phyloP scores from a whole-genome alignment of 2,329 filamentous ascomycete genomes.

The Phoma sp. region DNA sequence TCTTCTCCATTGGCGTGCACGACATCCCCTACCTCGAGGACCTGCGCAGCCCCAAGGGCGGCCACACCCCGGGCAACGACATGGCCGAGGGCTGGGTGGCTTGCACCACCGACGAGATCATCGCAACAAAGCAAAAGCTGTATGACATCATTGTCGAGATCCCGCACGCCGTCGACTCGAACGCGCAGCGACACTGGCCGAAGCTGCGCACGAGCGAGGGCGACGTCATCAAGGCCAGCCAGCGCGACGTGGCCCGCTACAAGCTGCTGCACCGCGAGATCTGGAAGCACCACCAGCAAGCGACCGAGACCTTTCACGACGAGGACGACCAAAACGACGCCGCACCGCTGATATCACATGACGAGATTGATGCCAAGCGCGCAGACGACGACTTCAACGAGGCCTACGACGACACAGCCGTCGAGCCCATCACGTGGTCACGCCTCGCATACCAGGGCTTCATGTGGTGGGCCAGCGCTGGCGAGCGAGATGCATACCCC shows the following conservation, averaged over 20 bases:
- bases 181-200: conserved; percentile 72
- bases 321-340: conserved; percentile 36
- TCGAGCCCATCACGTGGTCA: conserved; percentile 69
- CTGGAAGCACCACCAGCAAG: conserved; percentile 42
- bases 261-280: conserved; percentile 46
- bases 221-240: conserved; percentile 78
- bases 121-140: conserved; percentile 82
- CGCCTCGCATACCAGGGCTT: conserved; percentile 81
- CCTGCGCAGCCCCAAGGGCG: conserved; percentile 55
- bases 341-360: conserved; percentile 31
- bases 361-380: conserved; percentile 34
- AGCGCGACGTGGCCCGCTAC: conserved; percentile 84
- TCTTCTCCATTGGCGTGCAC: conserved; percentile 94
- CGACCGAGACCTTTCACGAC: conserved; percentile 27
- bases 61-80: conserved; percentile 53
- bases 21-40: conserved; percentile 82
- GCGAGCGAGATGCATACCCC: conserved; percentile 69
- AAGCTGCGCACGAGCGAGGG: conserved; percentile 71
- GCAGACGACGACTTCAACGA: conserved; percentile 49
- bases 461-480: conserved; percentile 90
- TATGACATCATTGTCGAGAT: conserved; percentile 91
- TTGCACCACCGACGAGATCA: conserved; percentile 93
- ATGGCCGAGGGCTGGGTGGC: conserved; percentile 79
- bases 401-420: conserved; percentile 49
- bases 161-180: conserved; percentile 68